These are phyloP conservation scores for Neofusicoccum ribis DNA, from an alignment of 2,329 filamentous ascomycete species.

Conservation along the genomic window DNA sequence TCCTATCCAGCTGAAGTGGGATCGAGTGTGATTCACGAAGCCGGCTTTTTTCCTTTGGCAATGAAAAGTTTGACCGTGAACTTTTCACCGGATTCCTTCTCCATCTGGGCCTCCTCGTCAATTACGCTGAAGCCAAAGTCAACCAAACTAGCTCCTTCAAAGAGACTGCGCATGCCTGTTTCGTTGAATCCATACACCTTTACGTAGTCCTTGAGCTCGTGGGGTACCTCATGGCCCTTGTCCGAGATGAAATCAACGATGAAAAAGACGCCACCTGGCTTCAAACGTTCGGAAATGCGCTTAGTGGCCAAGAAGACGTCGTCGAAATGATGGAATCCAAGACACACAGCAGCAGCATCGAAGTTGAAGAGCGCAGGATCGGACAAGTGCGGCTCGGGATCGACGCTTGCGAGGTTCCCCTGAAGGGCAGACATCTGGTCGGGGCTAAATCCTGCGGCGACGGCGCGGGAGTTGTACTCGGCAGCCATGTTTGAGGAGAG, in stretches of 20 bases:
- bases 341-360: constrained; percentile 45
- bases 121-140: constrained; percentile 61
- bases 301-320: constrained; percentile 61
- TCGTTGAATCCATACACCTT: constrained; percentile 67
- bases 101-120: constrained; percentile 52
- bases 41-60: constrained; percentile 7
- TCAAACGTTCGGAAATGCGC: constrained; percentile 62
- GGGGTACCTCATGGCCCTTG: constrained; percentile 22
- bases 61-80: constrained; percentile 5
- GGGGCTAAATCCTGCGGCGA: constrained; percentile 23
- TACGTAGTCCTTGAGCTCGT: constrained; percentile 54
- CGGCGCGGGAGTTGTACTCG: constrained; percentile 63
- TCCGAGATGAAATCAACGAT: constrained; percentile 64
- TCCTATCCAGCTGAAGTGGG: background rate
- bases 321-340: constrained; percentile 53
- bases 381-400: constrained; percentile 26
- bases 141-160: constrained; percentile 59
- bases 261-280: constrained; percentile 65
- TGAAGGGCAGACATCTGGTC: constrained; percentile 29
- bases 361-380: constrained; percentile 39
- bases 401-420: constrained; percentile 39
- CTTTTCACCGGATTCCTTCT: background rate
- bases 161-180: constrained; percentile 60
- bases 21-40: background rate
- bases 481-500: constrained; percentile 70